Evolutionary conservation across 495 filamentous ascomycete genomes (phyloP), one percentile per base, ranked within the genome.

Genomic region (Xylaria acuta): DNA sequence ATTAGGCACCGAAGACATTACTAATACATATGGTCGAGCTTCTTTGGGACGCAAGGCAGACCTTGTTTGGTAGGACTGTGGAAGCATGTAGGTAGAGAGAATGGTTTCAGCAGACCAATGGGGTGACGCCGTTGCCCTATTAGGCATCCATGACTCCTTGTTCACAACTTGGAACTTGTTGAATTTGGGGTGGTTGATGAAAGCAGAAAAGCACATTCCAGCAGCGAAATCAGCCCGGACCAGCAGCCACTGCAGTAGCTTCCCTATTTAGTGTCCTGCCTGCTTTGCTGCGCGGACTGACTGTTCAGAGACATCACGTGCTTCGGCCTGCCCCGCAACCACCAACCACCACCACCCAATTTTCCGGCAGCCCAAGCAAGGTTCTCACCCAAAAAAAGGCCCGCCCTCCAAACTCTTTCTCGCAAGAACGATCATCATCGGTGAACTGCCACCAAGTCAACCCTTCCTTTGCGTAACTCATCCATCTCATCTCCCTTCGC

Each of bases 381-480:
- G 71, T 45, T 41, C 70, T 40, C 70, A 66, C 62, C 62, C 63
- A 58, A 72, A 72, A 71, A 71, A 70, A 51, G 62, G 49, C 63
- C 70, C 62, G 70, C 62, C 70, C 40, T 43, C 70, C 70, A 72
- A 72, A 72, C 70, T 72, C 70, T 72, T 72, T 67, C 63, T 67
- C 51, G 70, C 70, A 72, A 67, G 69, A 20, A 67, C 70, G 30
- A 66, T n/a, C 51, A 72, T 59, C 70, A 51, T 70, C 68, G 56
- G 58, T 72, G 67, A 69, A 62, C 66, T 12, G 54, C 67, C 70
- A 60, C 70, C 70, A 67, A 47, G 14, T 30, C 63, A 27, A 47
- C 27, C 27, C 54, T 67, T 64, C n/a, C 8, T 40, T 54, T 34
- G 14, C 22, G 25, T 25, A 27, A 47, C 51, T 67, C 36, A 41